phyloP scores from a whole-genome alignment of 2,329 filamentous ascomycete species.

The Diaporthe nobilis region DNA sequence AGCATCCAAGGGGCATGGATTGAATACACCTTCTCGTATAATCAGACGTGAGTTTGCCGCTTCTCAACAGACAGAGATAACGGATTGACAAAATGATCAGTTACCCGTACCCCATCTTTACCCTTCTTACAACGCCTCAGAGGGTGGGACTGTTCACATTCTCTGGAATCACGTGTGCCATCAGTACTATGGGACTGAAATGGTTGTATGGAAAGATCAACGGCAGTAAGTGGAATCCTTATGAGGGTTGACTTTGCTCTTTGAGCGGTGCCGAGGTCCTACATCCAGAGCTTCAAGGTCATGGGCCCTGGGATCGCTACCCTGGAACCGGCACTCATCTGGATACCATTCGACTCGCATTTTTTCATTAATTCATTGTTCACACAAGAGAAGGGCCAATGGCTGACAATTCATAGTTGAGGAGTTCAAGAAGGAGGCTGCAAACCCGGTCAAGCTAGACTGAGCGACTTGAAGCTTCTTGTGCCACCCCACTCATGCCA shows the following conservation, averaged over 20 bases:
- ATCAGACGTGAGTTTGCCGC: conserved; percentile 70
- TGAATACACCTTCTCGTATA: conserved; percentile 77
- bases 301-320: background rate
- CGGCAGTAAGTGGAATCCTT: conserved; percentile 53
- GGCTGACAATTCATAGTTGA: conserved; percentile 48
- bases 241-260: background rate
- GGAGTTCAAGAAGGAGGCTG: conserved; percentile 54
- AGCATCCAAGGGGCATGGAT: conserved; percentile 71
- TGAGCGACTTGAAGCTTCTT: conserved; percentile 21
- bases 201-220: conserved; percentile 79
- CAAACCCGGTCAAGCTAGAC: conserved; percentile 50
- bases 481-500: background rate
- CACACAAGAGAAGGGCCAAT: background rate
- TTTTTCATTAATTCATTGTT: too few species aligned
- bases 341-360: background rate
- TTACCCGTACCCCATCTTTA: conserved; percentile 92
- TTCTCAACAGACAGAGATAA: background rate
- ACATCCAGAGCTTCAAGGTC: background rate
- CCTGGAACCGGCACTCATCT: background rate
- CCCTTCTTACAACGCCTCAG: conserved; percentile 74
- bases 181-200: conserved; percentile 77
- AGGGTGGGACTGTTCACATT: conserved; percentile 77
- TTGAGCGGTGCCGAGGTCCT: background rate
- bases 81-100: conserved; percentile 54
- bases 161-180: conserved; percentile 80